Evolutionary conservation across 805 yeast genomes (phyloP).

Genomic region (Candida bentonensis): DNA sequence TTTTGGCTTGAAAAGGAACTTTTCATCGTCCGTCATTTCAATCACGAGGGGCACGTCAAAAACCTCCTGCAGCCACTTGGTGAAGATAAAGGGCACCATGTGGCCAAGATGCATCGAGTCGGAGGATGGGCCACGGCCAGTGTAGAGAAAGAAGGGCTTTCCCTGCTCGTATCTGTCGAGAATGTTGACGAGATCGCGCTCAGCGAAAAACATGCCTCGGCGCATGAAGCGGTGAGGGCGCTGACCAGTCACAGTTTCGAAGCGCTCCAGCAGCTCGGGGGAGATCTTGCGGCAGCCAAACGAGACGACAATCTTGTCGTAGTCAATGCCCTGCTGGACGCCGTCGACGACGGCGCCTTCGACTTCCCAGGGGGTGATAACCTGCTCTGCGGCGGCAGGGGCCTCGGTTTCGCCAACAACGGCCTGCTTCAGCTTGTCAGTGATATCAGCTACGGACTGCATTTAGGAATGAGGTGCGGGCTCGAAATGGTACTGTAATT

Average conservation of each 20-base stretch:
- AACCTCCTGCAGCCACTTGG: conserved; percentile 96
- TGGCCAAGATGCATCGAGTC: conserved; percentile 96
- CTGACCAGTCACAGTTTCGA: conserved; percentile 71
- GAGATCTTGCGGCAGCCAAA: conserved; percentile 75
- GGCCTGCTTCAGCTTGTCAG: conserved; percentile 2
- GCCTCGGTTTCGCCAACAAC: conserved; percentile 6
- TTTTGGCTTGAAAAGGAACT: conserved; percentile 84
- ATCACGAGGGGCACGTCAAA: conserved; percentile 91
- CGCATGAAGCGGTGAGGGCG: conserved; percentile 83
- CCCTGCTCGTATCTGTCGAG: conserved; percentile 87
- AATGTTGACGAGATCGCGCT: conserved; percentile 50
- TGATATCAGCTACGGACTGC: conserved; percentile 2
- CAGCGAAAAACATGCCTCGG: conserved; percentile 86
- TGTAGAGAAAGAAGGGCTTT: conserved; percentile 86
- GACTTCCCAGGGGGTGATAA: conserved; percentile 95
- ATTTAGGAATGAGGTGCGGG: too few species aligned
- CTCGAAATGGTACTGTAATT: too few species aligned
- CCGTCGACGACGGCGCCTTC: conserved; percentile 98
- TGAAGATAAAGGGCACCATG: conserved; percentile 87
- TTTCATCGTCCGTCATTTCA: conserved; percentile 93
- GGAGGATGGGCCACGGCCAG: conserved; percentile 95
- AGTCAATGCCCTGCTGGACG: conserved; percentile 77
- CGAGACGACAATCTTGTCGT: conserved; percentile 70
- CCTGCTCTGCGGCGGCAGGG: conserved; percentile 30
- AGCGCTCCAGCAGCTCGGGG: conserved; percentile 58